These are phyloP conservation scores for Aspergillus sp. DNA, from an alignment of 2,329 filamentous ascomycete species.

Conservation along the genomic window DNA sequence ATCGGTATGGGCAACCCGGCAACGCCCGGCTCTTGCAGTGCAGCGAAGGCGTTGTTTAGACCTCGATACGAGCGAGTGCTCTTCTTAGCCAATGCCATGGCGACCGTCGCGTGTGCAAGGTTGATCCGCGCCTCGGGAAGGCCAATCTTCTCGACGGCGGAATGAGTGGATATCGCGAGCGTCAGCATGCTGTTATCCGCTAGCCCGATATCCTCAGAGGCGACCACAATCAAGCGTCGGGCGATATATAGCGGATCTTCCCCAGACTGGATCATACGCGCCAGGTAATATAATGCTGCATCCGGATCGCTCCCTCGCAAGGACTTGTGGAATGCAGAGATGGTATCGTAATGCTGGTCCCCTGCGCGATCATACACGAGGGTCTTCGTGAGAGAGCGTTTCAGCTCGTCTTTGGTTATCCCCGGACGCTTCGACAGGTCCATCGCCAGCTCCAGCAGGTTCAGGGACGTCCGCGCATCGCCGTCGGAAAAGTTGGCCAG, in stretches of 20 bases:
- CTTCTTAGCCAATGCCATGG: constrained; percentile 77
- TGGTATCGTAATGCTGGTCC: constrained; percentile 96
- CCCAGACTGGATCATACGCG: constrained; percentile 90
- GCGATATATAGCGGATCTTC: constrained; percentile 93
- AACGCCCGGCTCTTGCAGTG: constrained; percentile 78
- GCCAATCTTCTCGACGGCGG: constrained; percentile 86
- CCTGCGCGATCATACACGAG: constrained; percentile 92
- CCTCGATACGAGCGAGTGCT: constrained; percentile 83
- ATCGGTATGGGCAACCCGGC: constrained; percentile 79
- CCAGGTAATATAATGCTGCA: constrained; percentile 89
- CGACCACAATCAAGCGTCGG: constrained; percentile 88
- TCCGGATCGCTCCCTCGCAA: constrained; percentile 84
- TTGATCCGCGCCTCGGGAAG: constrained; percentile 94
- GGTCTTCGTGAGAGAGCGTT: constrained; percentile 81
- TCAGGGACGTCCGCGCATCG: constrained; percentile 88
- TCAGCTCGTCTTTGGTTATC: constrained; percentile 74
- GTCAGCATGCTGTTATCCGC: constrained; percentile 82
- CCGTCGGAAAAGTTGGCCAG: constrained; percentile 86
- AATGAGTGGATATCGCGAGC: constrained; percentile 81
- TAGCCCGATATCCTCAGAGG: constrained; percentile 88
- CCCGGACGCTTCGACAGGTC: constrained; percentile 65
- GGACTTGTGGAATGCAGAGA: constrained; percentile 95
- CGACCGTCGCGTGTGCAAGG: constrained; percentile 81
- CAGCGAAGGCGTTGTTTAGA: constrained; percentile 74
- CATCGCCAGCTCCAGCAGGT: constrained; percentile 85